A percentile compares a stretch with the other conserved stretches of the same genome.
Evolutionary conservation across 2,329 filamentous ascomycete species (phyloP).

Genomic region (Magnaporthiopsis poae): DNA sequence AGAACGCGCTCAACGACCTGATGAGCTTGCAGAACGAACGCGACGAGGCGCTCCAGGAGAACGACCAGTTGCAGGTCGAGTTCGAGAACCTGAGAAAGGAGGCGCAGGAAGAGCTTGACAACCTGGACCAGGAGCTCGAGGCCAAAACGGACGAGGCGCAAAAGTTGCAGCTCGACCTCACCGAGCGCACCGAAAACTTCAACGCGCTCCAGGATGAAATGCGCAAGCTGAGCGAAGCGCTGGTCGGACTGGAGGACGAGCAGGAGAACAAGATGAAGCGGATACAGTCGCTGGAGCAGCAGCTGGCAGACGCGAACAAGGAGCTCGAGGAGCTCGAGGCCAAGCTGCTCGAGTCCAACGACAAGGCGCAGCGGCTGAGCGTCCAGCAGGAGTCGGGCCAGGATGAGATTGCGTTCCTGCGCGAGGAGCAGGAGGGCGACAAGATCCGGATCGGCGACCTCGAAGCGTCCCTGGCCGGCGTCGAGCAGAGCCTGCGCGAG

Average conservation of each 20-base stretch:
- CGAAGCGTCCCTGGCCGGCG: slow-evolving; percentile 68
- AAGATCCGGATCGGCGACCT: slow-evolving; percentile 96
- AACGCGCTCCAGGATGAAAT: slow-evolving; percentile 87
- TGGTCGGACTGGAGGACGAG: slow-evolving; percentile 82
- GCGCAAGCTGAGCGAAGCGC: slow-evolving; percentile 77
- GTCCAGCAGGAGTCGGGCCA: slow-evolving; percentile 90
- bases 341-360: slow-evolving; percentile 72
- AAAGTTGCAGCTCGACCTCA: slow-evolving; percentile 60
- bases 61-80: slow-evolving; percentile 47
- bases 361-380: slow-evolving; percentile 76
- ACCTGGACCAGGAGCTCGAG: slow-evolving; percentile 61
- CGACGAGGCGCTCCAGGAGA: slow-evolving; percentile 49
- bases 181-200: slow-evolving; percentile 75
- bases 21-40: slow-evolving; percentile 71
- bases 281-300: slow-evolving; percentile 73
- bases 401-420: slow-evolving; percentile 84
- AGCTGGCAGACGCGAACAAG: slow-evolving; percentile 71
- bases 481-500: slow-evolving; percentile 71
- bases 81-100: slow-evolving; percentile 53
- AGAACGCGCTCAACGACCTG: slow-evolving; percentile 65
- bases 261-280: slow-evolving; percentile 67
- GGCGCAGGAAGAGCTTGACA: slow-evolving; percentile 56
- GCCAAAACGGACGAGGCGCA: slow-evolving; percentile 62
- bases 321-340: slow-evolving; percentile 81
- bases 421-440: slow-evolving; percentile 92